These are phyloP conservation scores for Solanum aculeatissimum DNA, from an alignment of 305 asterid species.

Conservation along the genomic window DNA sequence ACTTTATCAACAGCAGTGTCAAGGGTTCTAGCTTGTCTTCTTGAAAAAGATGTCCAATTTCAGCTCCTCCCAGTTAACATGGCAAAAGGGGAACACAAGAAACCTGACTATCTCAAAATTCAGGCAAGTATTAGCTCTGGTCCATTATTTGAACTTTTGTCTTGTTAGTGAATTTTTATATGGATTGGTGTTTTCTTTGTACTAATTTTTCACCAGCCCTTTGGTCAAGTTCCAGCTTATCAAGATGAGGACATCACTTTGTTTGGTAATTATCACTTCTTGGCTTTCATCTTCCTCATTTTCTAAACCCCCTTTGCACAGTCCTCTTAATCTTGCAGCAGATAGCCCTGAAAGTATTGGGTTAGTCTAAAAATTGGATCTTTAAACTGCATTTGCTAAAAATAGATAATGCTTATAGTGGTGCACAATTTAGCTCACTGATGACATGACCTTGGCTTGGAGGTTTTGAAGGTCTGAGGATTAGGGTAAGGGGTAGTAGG, in stretches of 20 bases:
- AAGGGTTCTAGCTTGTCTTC: constrained; percentile 57
- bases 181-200: not conserved
- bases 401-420: not conserved
- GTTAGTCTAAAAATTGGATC: not conserved
- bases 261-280: constrained; percentile 30
- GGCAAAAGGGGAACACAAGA: constrained; percentile 71
- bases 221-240: constrained; percentile 82
- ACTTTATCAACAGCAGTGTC: constrained; percentile 64
- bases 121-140: constrained; percentile 24
- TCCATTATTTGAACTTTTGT: not conserved
- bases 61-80: constrained; percentile 56
- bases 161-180: no score
- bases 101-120: constrained; percentile 61
- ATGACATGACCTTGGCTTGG: not conserved
- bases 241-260: constrained; percentile 58
- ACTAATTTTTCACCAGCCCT: constrained; percentile 40
- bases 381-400: not conserved
- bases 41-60: constrained; percentile 64
- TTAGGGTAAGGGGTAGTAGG: no score
- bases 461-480: not conserved
- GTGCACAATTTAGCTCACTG: not conserved
- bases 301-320: not conserved
- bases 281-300: not conserved
- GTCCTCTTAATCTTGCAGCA: not conserved
- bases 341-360: not conserved